phyloP scores from a whole-genome alignment of 495 filamentous ascomycete species.

The Tuber microsphaerosporum region DNA sequence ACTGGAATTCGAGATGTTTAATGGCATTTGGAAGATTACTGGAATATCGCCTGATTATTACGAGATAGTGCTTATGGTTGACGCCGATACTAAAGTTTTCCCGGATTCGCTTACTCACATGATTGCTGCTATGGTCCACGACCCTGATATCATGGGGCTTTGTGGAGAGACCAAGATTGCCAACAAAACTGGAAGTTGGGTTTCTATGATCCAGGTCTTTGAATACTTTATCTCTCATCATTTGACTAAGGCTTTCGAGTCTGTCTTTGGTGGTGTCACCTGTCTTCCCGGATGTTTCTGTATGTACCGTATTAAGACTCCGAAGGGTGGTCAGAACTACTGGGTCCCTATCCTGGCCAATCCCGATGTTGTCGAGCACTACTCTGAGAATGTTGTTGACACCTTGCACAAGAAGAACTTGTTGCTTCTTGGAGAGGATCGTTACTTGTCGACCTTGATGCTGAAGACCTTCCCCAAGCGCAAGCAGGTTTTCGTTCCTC shows the following conservation, averaged over 20 bases:
- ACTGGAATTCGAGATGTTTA: conserved; percentile 99
- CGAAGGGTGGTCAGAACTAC: conserved; percentile 96
- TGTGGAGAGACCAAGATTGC: conserved; percentile 99
- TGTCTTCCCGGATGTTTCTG: conserved; percentile 99
- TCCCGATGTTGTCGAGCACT: conserved; percentile 97
- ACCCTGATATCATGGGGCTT: conserved; percentile 97
- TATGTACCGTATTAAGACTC: conserved; percentile 99
- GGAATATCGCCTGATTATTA: conserved; percentile 97
- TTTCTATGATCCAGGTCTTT: conserved; percentile 99
- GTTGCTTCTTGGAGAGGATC: conserved; percentile 90
- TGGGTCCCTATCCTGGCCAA: conserved; percentile 99
- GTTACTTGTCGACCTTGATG: conserved; percentile 95
- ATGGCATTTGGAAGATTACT: conserved; percentile 95
- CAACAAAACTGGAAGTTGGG: conserved; percentile 91
- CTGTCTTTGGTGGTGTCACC: conserved; percentile 97
- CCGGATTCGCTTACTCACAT: conserved; percentile 97
- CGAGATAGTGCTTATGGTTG: conserved; percentile 95
- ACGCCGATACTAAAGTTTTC: conserved; percentile 98
- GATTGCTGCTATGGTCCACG: conserved; percentile 98
- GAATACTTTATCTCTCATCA: conserved; percentile 99
- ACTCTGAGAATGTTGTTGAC: conserved; percentile 98
- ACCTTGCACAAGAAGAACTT: conserved; percentile 98
- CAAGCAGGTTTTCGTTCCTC: conserved; percentile 96
- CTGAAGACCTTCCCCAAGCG: conserved; percentile 97
- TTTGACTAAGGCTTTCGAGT: conserved; percentile 92